phyloP scores from a whole-genome alignment of 202 grass and related monocot species.

The Bolboschoenoplectus hybrid region DNA sequence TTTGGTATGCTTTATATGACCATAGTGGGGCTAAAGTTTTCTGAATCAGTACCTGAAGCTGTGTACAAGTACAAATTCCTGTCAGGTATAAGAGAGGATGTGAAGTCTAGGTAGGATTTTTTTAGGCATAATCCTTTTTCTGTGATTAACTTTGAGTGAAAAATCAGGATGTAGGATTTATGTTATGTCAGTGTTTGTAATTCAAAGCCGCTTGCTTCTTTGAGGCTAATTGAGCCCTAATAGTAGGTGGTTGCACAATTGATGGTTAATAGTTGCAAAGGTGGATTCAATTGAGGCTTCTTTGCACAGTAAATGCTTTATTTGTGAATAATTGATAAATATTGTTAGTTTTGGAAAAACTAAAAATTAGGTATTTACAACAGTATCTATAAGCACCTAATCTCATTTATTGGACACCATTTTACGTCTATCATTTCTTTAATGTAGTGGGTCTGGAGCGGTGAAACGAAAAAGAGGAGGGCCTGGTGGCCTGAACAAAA shows the following conservation, averaged over 20 bases:
- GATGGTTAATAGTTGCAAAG: conserved; percentile 1
- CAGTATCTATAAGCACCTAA: neutral
- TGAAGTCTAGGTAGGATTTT: neutral
- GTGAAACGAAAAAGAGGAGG: conserved; percentile 88
- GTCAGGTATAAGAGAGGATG: conserved; percentile 1
- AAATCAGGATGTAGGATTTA: neutral
- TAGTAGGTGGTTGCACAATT: neutral
- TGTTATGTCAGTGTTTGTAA: conserved; percentile 7
- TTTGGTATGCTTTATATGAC: conserved; percentile 33
- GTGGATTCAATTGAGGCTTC: neutral
- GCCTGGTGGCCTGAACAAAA: conserved; percentile 93
- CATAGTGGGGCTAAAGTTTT: neutral
- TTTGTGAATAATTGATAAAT: neutral
- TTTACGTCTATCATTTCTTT: conserved; percentile 35
- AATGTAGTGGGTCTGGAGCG: conserved; percentile 49
- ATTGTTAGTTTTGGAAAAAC: neutral
- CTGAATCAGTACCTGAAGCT: neutral
- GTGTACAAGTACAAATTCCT: neutral
- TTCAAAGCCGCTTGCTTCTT: neutral
- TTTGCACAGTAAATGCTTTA: neutral
- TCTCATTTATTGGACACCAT: neutral
- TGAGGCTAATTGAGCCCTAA: conserved; percentile 19
- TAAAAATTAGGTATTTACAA: conserved; percentile 1
- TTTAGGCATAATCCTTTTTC: neutral
- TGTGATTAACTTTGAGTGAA: conserved; percentile 1